A percentile compares a stretch with the other conserved stretches of the same genome.
These are phyloP conservation scores for Pseudocercospora fijiensis DNA, from an alignment of 2,329 filamentous ascomycete genomes.

Conservation along the genomic window DNA sequence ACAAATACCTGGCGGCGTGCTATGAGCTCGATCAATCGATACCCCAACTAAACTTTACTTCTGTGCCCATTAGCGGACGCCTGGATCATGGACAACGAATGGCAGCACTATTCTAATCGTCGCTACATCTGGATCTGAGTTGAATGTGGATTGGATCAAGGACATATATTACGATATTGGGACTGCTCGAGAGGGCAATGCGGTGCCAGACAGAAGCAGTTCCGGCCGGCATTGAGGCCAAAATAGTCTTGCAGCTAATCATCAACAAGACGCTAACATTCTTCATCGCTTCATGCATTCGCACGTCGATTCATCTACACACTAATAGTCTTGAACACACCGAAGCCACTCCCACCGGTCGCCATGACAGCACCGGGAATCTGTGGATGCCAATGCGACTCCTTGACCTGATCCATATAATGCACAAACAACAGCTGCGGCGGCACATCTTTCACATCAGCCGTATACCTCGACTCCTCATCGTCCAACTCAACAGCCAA, in stretches of 20 bases:
- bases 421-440: conserved; percentile 95
- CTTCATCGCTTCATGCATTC: not conserved
- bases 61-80: not conserved
- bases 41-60: not conserved
- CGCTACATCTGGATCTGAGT: not conserved
- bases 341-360: conserved; percentile 82
- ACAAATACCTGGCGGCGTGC: conserved; percentile 24
- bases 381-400: conserved; percentile 96
- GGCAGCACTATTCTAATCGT: not conserved
- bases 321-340: conserved; percentile 47
- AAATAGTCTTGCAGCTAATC: not conserved
- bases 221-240: not conserved
- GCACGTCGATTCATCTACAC: conserved; percentile 28
- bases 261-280: not conserved
- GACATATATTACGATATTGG: not conserved
- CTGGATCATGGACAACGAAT: too few relatives aligned
- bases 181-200: not conserved
- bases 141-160: not conserved
- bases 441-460: conserved; percentile 83
- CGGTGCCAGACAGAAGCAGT: not conserved
- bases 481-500: conserved; percentile 94
- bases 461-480: conserved; percentile 89
- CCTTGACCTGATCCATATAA: conserved; percentile 92
- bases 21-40: conserved; percentile 12
- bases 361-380: conserved; percentile 87